Evolutionary conservation across 805 yeast species (phyloP).

Genomic region (Tetrapisispora nanseiensis): DNA sequence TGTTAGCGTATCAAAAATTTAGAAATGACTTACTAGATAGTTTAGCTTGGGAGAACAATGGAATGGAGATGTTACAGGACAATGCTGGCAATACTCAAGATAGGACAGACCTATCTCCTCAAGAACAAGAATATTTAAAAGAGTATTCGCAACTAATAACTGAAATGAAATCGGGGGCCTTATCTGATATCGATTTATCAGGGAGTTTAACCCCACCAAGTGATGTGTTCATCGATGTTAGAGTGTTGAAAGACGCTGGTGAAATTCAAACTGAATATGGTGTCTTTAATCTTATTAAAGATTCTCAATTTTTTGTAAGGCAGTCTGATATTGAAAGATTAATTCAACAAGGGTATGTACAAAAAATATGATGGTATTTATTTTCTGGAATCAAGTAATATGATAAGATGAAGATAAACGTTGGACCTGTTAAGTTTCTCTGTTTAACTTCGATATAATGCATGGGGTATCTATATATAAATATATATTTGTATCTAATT

Average conservation of each 20-base stretch:
- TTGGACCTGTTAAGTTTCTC: too few relatives aligned
- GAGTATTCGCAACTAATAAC: slow-evolving; percentile 62
- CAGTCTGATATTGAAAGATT: slow-evolving; percentile 89
- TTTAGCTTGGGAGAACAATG: slow-evolving; percentile 62
- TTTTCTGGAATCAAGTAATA: background rate
- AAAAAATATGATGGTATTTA: slow-evolving; percentile 40
- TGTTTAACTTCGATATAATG: too few relatives aligned
- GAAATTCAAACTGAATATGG: slow-evolving; percentile 97
- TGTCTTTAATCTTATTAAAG: slow-evolving; percentile 83
- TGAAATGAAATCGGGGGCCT: slow-evolving; percentile 60
- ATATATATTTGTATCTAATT: too few relatives aligned
- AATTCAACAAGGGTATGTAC: slow-evolving; percentile 88
- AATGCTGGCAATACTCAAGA: slow-evolving; percentile 11
- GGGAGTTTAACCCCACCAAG: slow-evolving; percentile 88
- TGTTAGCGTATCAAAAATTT: slow-evolving; percentile 70
- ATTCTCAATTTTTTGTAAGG: slow-evolving; percentile 88
- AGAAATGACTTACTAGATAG: slow-evolving; percentile 61
- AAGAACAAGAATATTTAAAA: slow-evolving; percentile 70
- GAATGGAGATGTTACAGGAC: slow-evolving; percentile 17
- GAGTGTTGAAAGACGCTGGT: slow-evolving; percentile 90
- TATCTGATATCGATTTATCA: slow-evolving; percentile 75
- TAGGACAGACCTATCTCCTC: slow-evolving; percentile 51
- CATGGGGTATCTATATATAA: background rate
- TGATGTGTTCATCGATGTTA: slow-evolving; percentile 85
- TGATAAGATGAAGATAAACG: too few relatives aligned